phyloP scores from a whole-genome alignment of 2,329 filamentous ascomycete genomes.

The Trichoderma hamatum region DNA sequence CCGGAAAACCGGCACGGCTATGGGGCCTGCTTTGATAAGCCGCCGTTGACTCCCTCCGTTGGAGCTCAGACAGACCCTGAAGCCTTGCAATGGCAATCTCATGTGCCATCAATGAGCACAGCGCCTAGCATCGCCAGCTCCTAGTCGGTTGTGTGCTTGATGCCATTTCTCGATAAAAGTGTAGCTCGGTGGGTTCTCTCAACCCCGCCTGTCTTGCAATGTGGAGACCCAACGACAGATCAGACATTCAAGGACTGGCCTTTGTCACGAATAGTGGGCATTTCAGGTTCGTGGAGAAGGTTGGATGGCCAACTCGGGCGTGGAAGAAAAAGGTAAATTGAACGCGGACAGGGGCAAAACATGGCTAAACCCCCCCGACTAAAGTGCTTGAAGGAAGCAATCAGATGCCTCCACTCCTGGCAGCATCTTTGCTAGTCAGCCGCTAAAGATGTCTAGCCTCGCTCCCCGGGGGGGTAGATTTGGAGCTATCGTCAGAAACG shows the following conservation, averaged over 20 bases:
- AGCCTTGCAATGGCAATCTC: neutral
- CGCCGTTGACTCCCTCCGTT: neutral
- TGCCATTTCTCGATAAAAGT: conserved; percentile 2
- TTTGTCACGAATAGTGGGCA: neutral
- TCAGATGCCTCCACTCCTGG: conserved; percentile 4
- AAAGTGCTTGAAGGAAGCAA: conserved; percentile 1
- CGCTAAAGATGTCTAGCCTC: conserved; percentile 8
- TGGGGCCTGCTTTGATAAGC: conserved; percentile 1
- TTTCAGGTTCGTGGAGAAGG: conserved; percentile 1
- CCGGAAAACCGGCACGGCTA: conserved; percentile 23
- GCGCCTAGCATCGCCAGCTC: neutral
- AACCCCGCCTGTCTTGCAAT: conserved; percentile 13
- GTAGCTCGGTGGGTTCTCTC: neutral
- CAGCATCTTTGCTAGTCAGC: conserved; percentile 3
- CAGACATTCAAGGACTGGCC: neutral
- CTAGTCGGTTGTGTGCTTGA: neutral
- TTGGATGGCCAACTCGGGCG: conserved; percentile 4
- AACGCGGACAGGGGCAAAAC: conserved; percentile 16
- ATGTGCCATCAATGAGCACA: neutral
- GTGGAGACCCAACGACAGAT: conserved; percentile 12
- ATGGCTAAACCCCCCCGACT: neutral
- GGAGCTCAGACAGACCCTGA: neutral
- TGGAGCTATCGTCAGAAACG: conserved; percentile 9
- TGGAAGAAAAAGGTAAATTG: conserved; percentile 6
- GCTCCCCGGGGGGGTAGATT: neutral